Conservation (phyloP, 2,329 filamentous ascomycete species). For the Pseudogymnoascus sp. region DNA sequence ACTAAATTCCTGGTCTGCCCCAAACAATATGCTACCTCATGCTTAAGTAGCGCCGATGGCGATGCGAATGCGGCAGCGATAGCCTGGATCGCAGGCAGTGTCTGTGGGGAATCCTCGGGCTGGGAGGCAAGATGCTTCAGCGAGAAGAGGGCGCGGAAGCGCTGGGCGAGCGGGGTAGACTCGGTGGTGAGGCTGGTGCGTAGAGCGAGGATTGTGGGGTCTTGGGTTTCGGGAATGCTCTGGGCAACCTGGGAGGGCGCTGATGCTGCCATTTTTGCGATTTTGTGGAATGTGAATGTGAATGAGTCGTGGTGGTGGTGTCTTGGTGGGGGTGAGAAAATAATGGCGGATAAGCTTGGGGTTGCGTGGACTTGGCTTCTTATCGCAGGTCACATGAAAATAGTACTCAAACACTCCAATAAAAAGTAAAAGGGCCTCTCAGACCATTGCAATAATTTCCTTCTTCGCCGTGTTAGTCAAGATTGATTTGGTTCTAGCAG, state of each 20-base stretch:
- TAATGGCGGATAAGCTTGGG: constrained; percentile 4
- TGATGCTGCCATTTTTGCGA: not conserved
- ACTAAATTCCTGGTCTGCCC: constrained; percentile 77
- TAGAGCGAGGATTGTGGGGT: constrained; percentile 39
- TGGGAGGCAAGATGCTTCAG: constrained; percentile 84
- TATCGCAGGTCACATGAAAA: constrained; percentile 6
- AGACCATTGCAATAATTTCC: not conserved
- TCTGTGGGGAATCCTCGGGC: constrained; percentile 46
- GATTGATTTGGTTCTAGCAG: not conserved
- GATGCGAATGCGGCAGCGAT: constrained; percentile 84
- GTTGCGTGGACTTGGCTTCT: constrained; percentile 1
- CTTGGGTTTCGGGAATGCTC: constrained; percentile 12
- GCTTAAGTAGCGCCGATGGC: constrained; percentile 83
- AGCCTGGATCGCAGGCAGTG: constrained; percentile 57
- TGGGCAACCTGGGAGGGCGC: not conserved
- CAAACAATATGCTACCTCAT: constrained; percentile 94
- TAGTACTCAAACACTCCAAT: not conserved
- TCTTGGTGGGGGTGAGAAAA: constrained; percentile 9
- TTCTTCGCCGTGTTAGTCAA: not conserved
- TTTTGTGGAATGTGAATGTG: constrained; percentile 1
- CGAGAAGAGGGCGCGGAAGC: constrained; percentile 95
- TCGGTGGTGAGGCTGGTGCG: constrained; percentile 75
- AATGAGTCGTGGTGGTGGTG: not conserved
- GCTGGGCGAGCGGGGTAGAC: constrained; percentile 70
- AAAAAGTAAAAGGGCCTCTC: not conserved